These are phyloP conservation scores for Ophiostoma piceae DNA, from an alignment of 2,329 filamentous ascomycete species.

Conservation along the genomic window DNA sequence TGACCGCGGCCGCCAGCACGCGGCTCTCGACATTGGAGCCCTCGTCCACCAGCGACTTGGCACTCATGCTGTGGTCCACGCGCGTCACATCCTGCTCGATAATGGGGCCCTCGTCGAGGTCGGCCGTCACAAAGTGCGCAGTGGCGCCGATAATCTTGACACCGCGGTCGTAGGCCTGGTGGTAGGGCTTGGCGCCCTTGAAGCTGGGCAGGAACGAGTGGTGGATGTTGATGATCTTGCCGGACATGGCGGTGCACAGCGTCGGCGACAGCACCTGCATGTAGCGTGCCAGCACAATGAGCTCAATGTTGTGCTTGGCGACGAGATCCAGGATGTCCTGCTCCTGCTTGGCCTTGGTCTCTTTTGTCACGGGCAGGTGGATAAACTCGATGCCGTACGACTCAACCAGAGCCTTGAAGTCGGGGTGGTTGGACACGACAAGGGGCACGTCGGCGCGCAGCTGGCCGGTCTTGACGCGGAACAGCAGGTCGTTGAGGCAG, in stretches of 20 bases:
- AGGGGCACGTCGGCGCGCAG: slow-evolving; percentile 69
- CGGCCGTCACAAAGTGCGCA: slow-evolving; percentile 79
- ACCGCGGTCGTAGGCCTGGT: slow-evolving; percentile 78
- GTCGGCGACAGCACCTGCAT: slow-evolving; percentile 79
- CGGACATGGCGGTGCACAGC: slow-evolving; percentile 72
- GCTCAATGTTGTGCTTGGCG: slow-evolving; percentile 63
- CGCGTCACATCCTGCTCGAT: slow-evolving; percentile 78
- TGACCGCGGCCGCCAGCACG: slow-evolving; percentile 73
- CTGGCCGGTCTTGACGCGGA: slow-evolving; percentile 62
- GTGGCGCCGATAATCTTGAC: slow-evolving; percentile 87
- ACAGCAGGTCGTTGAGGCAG: slow-evolving; percentile 63
- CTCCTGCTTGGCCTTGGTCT: slow-evolving; percentile 73
- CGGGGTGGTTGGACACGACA: slow-evolving; percentile 77
- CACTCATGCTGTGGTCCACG: slow-evolving; percentile 70
- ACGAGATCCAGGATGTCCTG: slow-evolving; percentile 64
- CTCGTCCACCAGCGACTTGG: slow-evolving; percentile 71
- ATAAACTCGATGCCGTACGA: slow-evolving; percentile 74
- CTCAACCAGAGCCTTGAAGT: slow-evolving; percentile 62
- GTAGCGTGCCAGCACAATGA: slow-evolving; percentile 76
- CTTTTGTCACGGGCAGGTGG: slow-evolving; percentile 73
- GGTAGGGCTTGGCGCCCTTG: slow-evolving; percentile 84
- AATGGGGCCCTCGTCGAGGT: slow-evolving; percentile 80
- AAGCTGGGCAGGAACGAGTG: slow-evolving; percentile 81
- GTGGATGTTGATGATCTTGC: slow-evolving; percentile 88
- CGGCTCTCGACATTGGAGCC: slow-evolving; percentile 81